These are phyloP conservation scores for Chalaropsis ovoidea DNA, from an alignment of 2,329 filamentous ascomycete species.

Conservation along the genomic window DNA sequence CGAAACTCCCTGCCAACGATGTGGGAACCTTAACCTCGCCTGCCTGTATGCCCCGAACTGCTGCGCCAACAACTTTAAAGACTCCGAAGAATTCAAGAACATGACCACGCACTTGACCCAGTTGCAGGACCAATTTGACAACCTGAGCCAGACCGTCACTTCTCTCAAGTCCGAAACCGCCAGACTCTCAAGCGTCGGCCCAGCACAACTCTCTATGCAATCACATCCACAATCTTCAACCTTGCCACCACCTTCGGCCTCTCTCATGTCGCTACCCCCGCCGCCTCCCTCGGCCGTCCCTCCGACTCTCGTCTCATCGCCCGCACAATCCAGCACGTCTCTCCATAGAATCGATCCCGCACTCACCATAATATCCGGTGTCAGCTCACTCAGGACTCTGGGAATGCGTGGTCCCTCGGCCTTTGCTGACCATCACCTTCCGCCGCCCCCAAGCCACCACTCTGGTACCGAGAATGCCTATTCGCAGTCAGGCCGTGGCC, in stretches of 20 bases:
- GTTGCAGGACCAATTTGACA: constrained; percentile 76
- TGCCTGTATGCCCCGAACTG: constrained; percentile 59
- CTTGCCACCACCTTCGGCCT: constrained; percentile 14
- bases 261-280: constrained; percentile 16
- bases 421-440: constrained; percentile 18
- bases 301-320: constrained; percentile 18
- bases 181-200: constrained; percentile 32
- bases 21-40: constrained; percentile 55
- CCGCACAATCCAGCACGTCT: constrained; percentile 22
- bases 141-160: constrained; percentile 62
- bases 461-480: constrained; percentile 22
- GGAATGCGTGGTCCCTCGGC: constrained; percentile 16
- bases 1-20: constrained; percentile 56
- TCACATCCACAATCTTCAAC: constrained; percentile 12
- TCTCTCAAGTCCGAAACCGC: constrained; percentile 50
- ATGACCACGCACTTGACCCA: constrained; percentile 64
- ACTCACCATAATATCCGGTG: constrained; percentile 21
- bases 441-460: constrained; percentile 22
- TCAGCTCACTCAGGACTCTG: constrained; percentile 21
- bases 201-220: background rate
- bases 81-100: constrained; percentile 79
- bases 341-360: constrained; percentile 25
- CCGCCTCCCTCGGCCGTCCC: constrained; percentile 16
- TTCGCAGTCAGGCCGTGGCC: constrained; percentile 23
- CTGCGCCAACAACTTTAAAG: constrained; percentile 71